phyloP scores from a whole-genome alignment of 108 stramenopile genomes.

The Epithemia pelagica region DNA sequence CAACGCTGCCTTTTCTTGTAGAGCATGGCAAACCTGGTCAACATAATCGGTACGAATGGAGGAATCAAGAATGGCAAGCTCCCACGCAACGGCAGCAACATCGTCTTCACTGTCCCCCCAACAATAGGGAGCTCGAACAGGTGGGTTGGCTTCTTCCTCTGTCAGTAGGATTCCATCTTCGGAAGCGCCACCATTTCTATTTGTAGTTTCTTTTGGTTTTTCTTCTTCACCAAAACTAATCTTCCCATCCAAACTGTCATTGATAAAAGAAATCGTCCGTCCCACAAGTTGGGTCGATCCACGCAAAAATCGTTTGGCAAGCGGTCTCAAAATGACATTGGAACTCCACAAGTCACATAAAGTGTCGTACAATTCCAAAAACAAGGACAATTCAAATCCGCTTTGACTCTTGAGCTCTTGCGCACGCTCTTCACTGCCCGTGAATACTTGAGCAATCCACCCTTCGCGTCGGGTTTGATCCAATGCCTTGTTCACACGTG shows the following conservation, averaged over 20 bases:
- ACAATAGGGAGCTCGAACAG: slow-evolving; percentile 39
- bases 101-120: slow-evolving; percentile 72
- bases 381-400: slow-evolving; percentile 74
- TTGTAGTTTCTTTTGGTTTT: slow-evolving; percentile 3
- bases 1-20: slow-evolving; percentile 23
- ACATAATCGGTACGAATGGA: slow-evolving; percentile 59
- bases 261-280: slow-evolving; percentile 57
- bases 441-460: slow-evolving; percentile 72
- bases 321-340: slow-evolving; percentile 63
- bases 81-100: slow-evolving; percentile 83
- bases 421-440: slow-evolving; percentile 31
- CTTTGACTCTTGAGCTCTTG: slow-evolving; percentile 34
- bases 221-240: slow-evolving; percentile 56
- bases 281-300: slow-evolving; percentile 76
- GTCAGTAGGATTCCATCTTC: slow-evolving; percentile 7
- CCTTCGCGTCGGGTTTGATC: slow-evolving; percentile 50
- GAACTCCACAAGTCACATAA: slow-evolving; percentile 52
- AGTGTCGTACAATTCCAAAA: slow-evolving; percentile 71
- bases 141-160: slow-evolving; percentile 3
- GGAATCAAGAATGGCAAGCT: slow-evolving; percentile 68
- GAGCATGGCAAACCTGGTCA: slow-evolving; percentile 33
- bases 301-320: slow-evolving; percentile 72
- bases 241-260: slow-evolving; percentile 67
- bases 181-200: slow-evolving; percentile 9
- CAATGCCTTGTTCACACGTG: slow-evolving; percentile 66